These are phyloP conservation scores for Cenococcum geophilum DNA, from an alignment of 495 filamentous ascomycete species.

Conservation along the genomic window DNA sequence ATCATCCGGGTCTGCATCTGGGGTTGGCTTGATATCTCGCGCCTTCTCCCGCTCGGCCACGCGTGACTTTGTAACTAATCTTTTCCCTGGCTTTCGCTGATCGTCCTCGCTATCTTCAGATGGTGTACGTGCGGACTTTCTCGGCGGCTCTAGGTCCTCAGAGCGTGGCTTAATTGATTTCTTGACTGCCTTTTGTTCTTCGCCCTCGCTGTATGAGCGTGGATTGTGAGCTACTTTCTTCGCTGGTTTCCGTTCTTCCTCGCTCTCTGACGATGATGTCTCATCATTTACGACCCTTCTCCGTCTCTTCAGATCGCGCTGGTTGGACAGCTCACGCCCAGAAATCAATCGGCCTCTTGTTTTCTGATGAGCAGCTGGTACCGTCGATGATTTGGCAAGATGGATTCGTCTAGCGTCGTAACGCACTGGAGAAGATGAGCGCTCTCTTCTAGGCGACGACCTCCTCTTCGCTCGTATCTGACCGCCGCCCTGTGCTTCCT, in stretches of 20 bases:
- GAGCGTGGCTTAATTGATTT: conserved; percentile 19
- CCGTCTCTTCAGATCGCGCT: conserved; percentile 20
- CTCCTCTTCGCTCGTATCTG: conserved; percentile 21
- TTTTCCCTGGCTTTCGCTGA: conserved; percentile 3
- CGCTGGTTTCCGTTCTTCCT: conserved; percentile 20
- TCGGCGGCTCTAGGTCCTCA: conserved; percentile 13
- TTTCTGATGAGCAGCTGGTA: conserved; percentile 10
- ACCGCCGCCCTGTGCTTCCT: conserved; percentile 15
- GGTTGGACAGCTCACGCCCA: conserved; percentile 26
- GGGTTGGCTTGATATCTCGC: conserved; percentile 12
- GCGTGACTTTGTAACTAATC: conserved; percentile 11
- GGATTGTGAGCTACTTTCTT: conserved; percentile 18
- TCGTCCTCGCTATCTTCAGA: conserved; percentile 23
- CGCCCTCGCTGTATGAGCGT: conserved; percentile 27
- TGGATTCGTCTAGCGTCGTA: conserved; percentile 17
- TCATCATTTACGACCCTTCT: conserved; percentile 22
- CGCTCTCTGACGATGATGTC: conserved; percentile 14
- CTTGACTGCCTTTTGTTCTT: conserved; percentile 18
- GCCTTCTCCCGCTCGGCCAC: conserved; percentile 5
- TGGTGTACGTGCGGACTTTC: conserved; percentile 2
- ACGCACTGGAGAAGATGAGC: conserved; percentile 24
- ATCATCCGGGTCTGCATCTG: conserved; percentile 26
- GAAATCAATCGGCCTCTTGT: conserved; percentile 23
- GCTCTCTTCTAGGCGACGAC: conserved; percentile 21
- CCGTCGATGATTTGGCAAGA: conserved; percentile 9